These are phyloP conservation scores for Umbelopsis ramanniana DNA, from an alignment of 192 early-diverging fungal genomes.

Conservation along the genomic window DNA sequence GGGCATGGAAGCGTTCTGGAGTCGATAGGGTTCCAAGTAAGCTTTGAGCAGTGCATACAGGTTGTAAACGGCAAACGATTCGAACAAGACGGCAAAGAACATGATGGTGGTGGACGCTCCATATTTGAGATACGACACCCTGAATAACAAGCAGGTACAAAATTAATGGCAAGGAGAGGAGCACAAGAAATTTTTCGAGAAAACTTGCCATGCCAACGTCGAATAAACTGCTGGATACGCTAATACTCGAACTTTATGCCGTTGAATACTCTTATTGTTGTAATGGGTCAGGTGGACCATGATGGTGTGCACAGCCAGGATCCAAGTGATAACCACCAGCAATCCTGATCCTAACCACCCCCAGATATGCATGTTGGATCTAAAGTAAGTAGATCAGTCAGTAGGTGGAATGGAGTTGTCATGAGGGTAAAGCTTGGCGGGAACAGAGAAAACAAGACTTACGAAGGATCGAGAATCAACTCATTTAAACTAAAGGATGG, in stretches of 20 bases:
- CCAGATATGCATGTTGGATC: slow-evolving; percentile 38
- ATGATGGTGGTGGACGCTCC: slow-evolving; percentile 41
- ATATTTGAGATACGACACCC: slow-evolving; percentile 39
- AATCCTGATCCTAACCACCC: slow-evolving; percentile 41
- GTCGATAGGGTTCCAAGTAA: slow-evolving; percentile 37
- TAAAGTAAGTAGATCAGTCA: background rate
- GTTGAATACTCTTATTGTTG: slow-evolving; percentile 21
- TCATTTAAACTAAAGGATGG: slow-evolving; percentile 33
- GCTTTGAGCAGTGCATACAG: slow-evolving; percentile 35
- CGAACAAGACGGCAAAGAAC: slow-evolving; percentile 44
- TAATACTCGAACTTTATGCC: slow-evolving; percentile 34
- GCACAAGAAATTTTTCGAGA: background rate
- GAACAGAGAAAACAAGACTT: too few relatives aligned
- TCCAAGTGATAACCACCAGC: slow-evolving; percentile 27
- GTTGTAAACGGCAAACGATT: slow-evolving; percentile 46
- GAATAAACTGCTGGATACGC: slow-evolving; percentile 30
- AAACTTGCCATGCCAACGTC: slow-evolving; percentile 33
- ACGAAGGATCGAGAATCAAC: slow-evolving; percentile 32
- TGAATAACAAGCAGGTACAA: too few relatives aligned
- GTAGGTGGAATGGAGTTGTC: background rate
- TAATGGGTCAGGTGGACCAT: slow-evolving; percentile 30
- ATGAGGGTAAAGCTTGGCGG: background rate
- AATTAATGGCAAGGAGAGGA: too few relatives aligned
- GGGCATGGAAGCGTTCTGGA: slow-evolving; percentile 15
- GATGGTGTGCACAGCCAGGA: slow-evolving; percentile 31